Conservation (phyloP, 1,284 basidiomycete species). For the Heliocybe sulcata region DNA sequence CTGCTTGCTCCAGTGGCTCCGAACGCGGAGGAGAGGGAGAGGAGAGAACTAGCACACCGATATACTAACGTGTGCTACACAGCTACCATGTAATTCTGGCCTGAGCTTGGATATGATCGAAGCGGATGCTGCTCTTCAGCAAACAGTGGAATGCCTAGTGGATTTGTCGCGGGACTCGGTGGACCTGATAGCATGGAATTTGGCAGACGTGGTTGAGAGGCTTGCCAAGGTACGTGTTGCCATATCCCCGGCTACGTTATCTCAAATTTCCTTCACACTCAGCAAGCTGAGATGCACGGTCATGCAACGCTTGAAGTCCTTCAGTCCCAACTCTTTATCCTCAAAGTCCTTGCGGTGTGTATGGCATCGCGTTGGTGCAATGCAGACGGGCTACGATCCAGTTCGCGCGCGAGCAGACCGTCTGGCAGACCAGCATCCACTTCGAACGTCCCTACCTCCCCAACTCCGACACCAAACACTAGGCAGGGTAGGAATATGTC, state of each 20-base stretch:
- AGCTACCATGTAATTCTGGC: constrained; percentile 88
- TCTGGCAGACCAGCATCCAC: constrained; percentile 13
- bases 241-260: neutral
- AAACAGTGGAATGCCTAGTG: constrained; percentile 73
- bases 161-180: constrained; percentile 71
- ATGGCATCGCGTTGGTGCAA: constrained; percentile 75
- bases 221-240: constrained; percentile 59
- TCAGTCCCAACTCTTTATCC: constrained; percentile 85
- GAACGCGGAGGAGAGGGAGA: constrained; percentile 4
- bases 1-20: too few relatives aligned
- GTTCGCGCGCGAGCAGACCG: constrained; percentile 32
- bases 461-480: constrained; percentile 20
- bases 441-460: constrained; percentile 25
- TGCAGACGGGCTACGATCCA: constrained; percentile 28
- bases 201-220: constrained; percentile 70
- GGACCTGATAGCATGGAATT: constrained; percentile 72
- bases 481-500: constrained; percentile 27
- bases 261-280: constrained; percentile 5
- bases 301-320: constrained; percentile 65
- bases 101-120: constrained; percentile 67
- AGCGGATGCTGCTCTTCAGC: constrained; percentile 62
- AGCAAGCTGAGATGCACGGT: constrained; percentile 46
- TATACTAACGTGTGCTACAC: neutral
- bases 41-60: neutral
- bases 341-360: constrained; percentile 76